Base-by-base conservation (phyloP, 1,139 yeast species). In the Blastobotrys petasosporus region DNA sequence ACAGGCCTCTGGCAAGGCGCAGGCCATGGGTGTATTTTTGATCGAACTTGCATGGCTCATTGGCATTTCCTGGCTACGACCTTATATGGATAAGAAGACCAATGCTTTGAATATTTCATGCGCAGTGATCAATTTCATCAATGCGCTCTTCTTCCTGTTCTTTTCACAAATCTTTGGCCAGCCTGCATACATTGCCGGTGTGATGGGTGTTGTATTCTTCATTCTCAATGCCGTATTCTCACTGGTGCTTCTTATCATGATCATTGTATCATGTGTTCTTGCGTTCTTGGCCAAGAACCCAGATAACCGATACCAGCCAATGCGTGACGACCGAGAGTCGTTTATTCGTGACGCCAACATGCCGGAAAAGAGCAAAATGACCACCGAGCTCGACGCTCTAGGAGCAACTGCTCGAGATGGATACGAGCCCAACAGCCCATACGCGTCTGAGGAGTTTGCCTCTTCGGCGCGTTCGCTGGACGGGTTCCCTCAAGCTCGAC, bases 241-340 rank as follows among this genome's bases (percentile, higher is more conserved):
- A 2, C 73, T 87, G 54, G 77, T 86, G 60, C 73, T 92, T 60
- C 72, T 92, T 61, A 72, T 92, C 46, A 82, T 88, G 74, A 86
- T 95, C 46, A 82, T 90, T 55, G 79, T 88, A 39, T 86, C 95
- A 4, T 88, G 97, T 69, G 73, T 82, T 9, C 73, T 87, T 64
- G 96, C 97, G 0, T 67, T 90, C 56, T 60, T 90, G 32, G 83
- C 86, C 65, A 87, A 84, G 71, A 88, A 92, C 65, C 98, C 98
- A 47, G 98, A 92, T 67, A 81, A 94, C 12, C 77, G 96, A 57
- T 92, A 92, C 70, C 94, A 88, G 71, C 97, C 97, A 56, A 86
- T 92, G 87, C 84, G 85, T 58, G 98, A 92, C 64, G 98, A 92
- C 62, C 80, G 98, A 65, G 94, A 86, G 47, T 85, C 96, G 17